Percentiles rank a stretch among this genome's conserved stretches.
Conservation (phyloP, 2,329 filamentous ascomycete species). For the Cordyceps militaris region DNA sequence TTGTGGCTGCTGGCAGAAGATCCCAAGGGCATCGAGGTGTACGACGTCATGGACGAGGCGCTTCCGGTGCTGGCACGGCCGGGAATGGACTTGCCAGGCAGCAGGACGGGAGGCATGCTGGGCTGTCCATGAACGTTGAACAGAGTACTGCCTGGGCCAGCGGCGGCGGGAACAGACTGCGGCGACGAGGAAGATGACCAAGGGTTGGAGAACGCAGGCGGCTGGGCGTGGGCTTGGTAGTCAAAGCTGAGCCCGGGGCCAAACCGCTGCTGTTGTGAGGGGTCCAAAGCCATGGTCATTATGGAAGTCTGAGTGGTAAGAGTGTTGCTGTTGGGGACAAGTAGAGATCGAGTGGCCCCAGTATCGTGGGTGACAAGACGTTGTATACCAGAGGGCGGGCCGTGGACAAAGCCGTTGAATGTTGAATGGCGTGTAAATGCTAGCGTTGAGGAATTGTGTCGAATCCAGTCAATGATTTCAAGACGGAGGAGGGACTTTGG, state of each 20-base stretch:
- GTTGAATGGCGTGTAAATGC: not conserved
- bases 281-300: conserved; percentile 96
- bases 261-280: conserved; percentile 77
- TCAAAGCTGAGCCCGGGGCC: conserved; percentile 71
- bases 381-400: not conserved
- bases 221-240: conserved; percentile 47
- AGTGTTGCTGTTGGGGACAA: not conserved
- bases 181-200: conserved; percentile 57
- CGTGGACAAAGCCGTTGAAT: not conserved
- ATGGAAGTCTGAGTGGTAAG: conserved; percentile 27
- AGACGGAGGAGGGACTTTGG: not conserved
- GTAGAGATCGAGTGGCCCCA: conserved; percentile 16
- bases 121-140: conserved; percentile 48
- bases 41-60: conserved; percentile 57
- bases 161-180: conserved; percentile 38
- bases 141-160: conserved; percentile 46
- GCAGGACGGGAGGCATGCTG: conserved; percentile 50
- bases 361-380: conserved; percentile 12
- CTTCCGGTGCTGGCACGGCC: conserved; percentile 52
- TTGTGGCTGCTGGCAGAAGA: conserved; percentile 65
- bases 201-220: conserved; percentile 81
- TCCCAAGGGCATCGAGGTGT: conserved; percentile 64
- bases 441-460: not conserved
- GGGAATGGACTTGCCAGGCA: conserved; percentile 37
- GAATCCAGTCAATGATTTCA: not conserved